Evolutionary conservation across 768 basidiomycete species (phyloP), one percentile per base, ranked within the genome.

Genomic region (Serendipita vermifera): DNA sequence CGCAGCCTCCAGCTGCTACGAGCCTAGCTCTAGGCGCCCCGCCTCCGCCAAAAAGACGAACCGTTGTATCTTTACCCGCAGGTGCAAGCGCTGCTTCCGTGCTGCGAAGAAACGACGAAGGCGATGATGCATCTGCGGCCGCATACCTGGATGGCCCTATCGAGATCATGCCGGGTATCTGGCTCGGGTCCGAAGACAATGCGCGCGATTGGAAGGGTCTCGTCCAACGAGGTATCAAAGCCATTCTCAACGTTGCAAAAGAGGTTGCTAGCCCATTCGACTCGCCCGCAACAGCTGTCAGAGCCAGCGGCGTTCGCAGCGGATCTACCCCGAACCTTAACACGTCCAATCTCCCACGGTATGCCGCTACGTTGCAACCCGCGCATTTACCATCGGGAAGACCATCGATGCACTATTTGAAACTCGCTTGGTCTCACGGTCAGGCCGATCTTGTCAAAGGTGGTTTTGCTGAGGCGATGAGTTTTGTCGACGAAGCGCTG

Each of bases 391-490:
- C 77, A 33, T 80, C 73, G 48, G 87, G 85, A 55, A 76, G 87
- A 61, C 87, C 89, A 0, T 75, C 75, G 15, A 80, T 91, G 76
- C 80, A 89, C 68, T 92, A 93, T 66, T 82, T 90, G 69, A 90
- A 89, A 67, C 78, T 93, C 26, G 77, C 77, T 54, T 94, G 91
- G 92, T 91, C 88, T 22, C 91, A 94, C 65, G 91, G 91, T n/a
- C 87, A 93, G 69, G 77, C 85, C 56, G 85, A 94, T 66, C 79
- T 94, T 35, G 87, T 90, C 61, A 69, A 79, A 2, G 70, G 78
- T 36, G 89, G 88, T 46, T 90, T 92, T 69, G 79, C 80, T 53
- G 76, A 73, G 5, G 91, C 84, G 3, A 88, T 92, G 80, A 68
- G 76, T 17, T 93, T 91, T 60, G 77, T 85, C 57, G 90, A 92